phyloP scores from a whole-genome alignment of 2,329 filamentous ascomycete species.

The Mycocentrospora acerina region DNA sequence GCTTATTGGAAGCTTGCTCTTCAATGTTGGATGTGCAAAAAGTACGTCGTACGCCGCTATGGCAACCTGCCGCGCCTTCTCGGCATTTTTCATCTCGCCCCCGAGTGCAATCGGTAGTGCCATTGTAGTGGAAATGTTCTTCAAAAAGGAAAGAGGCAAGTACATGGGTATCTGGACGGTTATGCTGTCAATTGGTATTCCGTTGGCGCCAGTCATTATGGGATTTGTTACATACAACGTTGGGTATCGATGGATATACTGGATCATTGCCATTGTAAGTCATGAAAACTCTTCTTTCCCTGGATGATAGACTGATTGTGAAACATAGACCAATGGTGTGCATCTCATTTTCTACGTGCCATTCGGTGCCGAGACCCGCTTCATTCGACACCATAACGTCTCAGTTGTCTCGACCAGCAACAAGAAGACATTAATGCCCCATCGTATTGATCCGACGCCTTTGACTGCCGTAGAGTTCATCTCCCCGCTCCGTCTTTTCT shows the following conservation, averaged over 20 bases:
- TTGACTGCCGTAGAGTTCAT: constrained; percentile 54
- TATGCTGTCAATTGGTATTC: constrained; percentile 53
- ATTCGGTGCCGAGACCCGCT: constrained; percentile 54
- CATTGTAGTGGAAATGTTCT: constrained; percentile 60
- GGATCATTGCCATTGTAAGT: constrained; percentile 56
- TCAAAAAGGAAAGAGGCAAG: constrained; percentile 55
- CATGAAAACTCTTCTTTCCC: neutral
- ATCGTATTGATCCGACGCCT: constrained; percentile 56
- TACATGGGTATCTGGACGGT: constrained; percentile 62
- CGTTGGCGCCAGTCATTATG: constrained; percentile 45
- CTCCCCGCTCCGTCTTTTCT: constrained; percentile 51
- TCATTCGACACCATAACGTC: constrained; percentile 46
- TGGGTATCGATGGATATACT: constrained; percentile 62
- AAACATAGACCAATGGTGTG: constrained; percentile 53
- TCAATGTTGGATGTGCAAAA: constrained; percentile 58
- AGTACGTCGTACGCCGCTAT: constrained; percentile 53
- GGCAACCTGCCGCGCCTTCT: constrained; percentile 55
- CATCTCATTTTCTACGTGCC: constrained; percentile 61
- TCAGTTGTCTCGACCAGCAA: constrained; percentile 42
- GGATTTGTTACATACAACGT: constrained; percentile 54
- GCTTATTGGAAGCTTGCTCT: constrained; percentile 48
- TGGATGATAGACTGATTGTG: constrained; percentile 2
- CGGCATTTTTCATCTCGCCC: constrained; percentile 59
- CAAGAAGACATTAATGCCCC: constrained; percentile 48
- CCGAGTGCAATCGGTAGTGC: constrained; percentile 57